phyloP scores from a whole-genome alignment of 495 filamentous ascomycete genomes.

The Physcia stellaris region DNA sequence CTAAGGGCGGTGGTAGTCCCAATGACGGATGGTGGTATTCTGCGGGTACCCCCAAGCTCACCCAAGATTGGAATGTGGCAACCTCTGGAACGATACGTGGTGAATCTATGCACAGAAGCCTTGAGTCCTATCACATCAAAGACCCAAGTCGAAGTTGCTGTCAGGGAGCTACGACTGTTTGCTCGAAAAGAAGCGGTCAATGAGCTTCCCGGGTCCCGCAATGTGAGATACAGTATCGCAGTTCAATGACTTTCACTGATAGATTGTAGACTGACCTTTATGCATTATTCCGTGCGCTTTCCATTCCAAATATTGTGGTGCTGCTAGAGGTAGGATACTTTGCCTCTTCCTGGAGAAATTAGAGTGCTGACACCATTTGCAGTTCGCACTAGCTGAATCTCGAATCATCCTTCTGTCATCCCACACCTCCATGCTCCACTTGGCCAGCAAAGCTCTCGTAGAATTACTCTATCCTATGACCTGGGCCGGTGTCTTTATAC shows the following conservation, averaged over 20 bases:
- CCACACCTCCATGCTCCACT: slow-evolving; percentile 89
- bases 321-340: slow-evolving; percentile 53
- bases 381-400: slow-evolving; percentile 80
- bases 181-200: slow-evolving; percentile 87
- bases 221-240: slow-evolving; percentile 24
- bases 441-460: slow-evolving; percentile 70
- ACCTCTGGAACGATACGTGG: slow-evolving; percentile 88
- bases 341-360: background rate
- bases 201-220: slow-evolving; percentile 84
- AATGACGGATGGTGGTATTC: slow-evolving; percentile 77
- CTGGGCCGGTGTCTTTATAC: slow-evolving; percentile 89
- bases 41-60: slow-evolving; percentile 75
- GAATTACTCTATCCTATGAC: slow-evolving; percentile 80
- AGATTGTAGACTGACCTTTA: slow-evolving; percentile 63
- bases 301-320: slow-evolving; percentile 79
- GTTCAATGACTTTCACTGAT: slow-evolving; percentile 13
- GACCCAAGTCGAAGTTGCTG: slow-evolving; percentile 85
- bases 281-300: slow-evolving; percentile 78
- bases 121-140: slow-evolving; percentile 82
- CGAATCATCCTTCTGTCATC: slow-evolving; percentile 94
- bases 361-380: slow-evolving; percentile 7
- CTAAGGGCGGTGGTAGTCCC: slow-evolving; percentile 81
- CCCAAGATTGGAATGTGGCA: slow-evolving; percentile 93
- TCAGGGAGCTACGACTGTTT: slow-evolving; percentile 83
- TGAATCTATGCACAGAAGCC: slow-evolving; percentile 94